These are phyloP conservation scores for Penicillium coffeae DNA, from an alignment of 495 filamentous ascomycete genomes.

Conservation along the genomic window DNA sequence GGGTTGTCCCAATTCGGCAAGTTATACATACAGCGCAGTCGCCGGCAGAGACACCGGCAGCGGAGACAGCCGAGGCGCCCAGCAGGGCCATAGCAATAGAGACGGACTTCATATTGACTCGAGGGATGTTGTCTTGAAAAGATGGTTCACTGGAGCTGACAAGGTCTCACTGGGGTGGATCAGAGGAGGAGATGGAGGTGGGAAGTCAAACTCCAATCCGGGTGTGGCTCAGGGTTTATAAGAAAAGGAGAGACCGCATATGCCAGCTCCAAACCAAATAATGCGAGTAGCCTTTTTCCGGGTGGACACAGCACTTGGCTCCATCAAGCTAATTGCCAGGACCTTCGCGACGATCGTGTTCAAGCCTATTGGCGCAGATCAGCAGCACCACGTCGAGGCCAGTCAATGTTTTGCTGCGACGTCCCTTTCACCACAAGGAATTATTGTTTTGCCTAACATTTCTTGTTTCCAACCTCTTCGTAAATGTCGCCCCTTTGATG, in stretches of 20 bases:
- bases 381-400: too few species aligned
- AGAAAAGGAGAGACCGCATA: background rate
- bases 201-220: background rate
- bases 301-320: background rate
- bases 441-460: too few species aligned
- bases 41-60: conserved; percentile 26
- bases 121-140: background rate
- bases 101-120: conserved; percentile 39
- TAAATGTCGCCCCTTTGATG: too few species aligned
- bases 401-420: too few species aligned
- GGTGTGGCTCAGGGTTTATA: background rate
- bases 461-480: too few species aligned
- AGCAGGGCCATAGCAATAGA: conserved; percentile 33
- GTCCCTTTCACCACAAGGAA: too few species aligned
- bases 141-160: background rate
- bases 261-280: background rate
- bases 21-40: conserved; percentile 37
- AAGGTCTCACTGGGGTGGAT: background rate
- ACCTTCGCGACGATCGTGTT: too few species aligned
- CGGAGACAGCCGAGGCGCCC: conserved; percentile 29
- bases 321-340: background rate
- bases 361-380: too few species aligned
- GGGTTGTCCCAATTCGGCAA: background rate
- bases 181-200: background rate
- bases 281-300: background rate